Evolutionary conservation across 2,329 filamentous ascomycete genomes (phyloP), one percentile per base, ranked within the genome.

Genomic region (Lecanoromycetidae sp.): DNA sequence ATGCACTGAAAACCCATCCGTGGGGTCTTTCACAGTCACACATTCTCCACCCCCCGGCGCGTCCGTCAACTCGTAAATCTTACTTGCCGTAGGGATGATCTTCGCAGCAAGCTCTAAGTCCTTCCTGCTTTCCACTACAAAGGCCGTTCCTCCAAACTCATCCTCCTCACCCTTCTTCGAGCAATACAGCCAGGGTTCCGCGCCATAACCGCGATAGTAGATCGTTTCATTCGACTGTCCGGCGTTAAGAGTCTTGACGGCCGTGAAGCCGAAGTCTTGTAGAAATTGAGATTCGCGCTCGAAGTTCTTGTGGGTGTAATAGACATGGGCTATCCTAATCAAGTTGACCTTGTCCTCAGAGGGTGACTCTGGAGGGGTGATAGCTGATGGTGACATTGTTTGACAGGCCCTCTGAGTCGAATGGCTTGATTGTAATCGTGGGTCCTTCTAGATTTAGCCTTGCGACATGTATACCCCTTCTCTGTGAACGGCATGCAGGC

Each of bases 151-250:
- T 5, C 71, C 67, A 56, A 80, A 82, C 47, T 67, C 63, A 49
- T 72, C 63, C 57, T 68, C 61, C 40, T 61, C 57, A 1, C 71
- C 68, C 41, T 65, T 63, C 49, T 68, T 66, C 39, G 75, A 70
- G 53, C 74, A 77, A 36, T 80, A 67, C 2, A 79, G 64, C 57
- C 76, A 80, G 10, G 76, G 75, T 54, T 80, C 76, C 5, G 62
- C 63, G 12, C 78, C 76, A 56, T 79, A 80, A 15, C 78, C 78
- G 33, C 75, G 71, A 59, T 72, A 79, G 64, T 75, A 82, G 26
- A 74, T 71, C 47, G 63, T 68, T 37, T 69, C 62, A 23, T 63
- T 66, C 2, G 47, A 48, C 0, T 53, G 53, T 30, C 54, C 42
- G 6, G 52, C 58, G 38, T 58, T 48, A 7, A 25, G 17, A 32